A percentile compares a stretch with the other conserved stretches of the same genome.
phyloP scores from a whole-genome alignment of 805 yeast genomes.

The Kazachstania kunashirensis region DNA sequence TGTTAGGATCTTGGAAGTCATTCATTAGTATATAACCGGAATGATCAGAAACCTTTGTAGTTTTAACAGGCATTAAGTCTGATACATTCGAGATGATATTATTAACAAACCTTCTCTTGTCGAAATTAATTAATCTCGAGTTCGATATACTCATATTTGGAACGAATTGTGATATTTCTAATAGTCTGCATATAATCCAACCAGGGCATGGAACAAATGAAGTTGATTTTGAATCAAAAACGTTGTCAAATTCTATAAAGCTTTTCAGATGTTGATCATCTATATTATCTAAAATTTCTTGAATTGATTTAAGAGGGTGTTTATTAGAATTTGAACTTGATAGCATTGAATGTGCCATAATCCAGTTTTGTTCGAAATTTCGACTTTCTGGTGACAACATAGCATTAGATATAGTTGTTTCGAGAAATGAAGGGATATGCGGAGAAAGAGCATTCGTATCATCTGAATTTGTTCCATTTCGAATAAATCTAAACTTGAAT shows the following conservation, averaged over 20 bases:
- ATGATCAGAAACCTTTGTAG: conserved; percentile 4
- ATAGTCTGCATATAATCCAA: conserved; percentile 74
- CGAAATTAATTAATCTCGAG: conserved; percentile 67
- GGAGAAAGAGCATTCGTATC: conserved; percentile 29
- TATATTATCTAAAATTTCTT: conserved; percentile 14
- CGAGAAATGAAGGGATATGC: conserved; percentile 74
- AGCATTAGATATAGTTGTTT: conserved; percentile 65
- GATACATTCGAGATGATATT: conserved; percentile 48
- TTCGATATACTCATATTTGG: conserved; percentile 68
- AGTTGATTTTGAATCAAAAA: conserved; percentile 26
- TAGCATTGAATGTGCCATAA: conserved; percentile 37
- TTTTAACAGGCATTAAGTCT: conserved; percentile 31
- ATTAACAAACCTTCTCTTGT: conserved; percentile 64
- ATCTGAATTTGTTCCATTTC: conserved; percentile 25
- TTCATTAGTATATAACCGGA: conserved; percentile 18
- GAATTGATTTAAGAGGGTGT: conserved; percentile 25
- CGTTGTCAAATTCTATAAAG: conserved; percentile 29
- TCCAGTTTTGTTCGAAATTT: conserved; percentile 59
- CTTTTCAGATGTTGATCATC: conserved; percentile 19
- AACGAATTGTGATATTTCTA: conserved; percentile 66
- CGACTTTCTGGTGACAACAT: conserved; percentile 77
- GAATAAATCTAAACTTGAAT: conserved; percentile 46
- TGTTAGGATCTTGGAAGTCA: conserved; percentile 26
- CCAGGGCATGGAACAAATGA: conserved; percentile 78
- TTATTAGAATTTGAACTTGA: conserved; percentile 7